A percentile compares a stretch with the other conserved stretches of the same genome.
Evolutionary conservation across 2,329 filamentous ascomycete genomes (phyloP).

Genomic region (Diaporthe sp.): DNA sequence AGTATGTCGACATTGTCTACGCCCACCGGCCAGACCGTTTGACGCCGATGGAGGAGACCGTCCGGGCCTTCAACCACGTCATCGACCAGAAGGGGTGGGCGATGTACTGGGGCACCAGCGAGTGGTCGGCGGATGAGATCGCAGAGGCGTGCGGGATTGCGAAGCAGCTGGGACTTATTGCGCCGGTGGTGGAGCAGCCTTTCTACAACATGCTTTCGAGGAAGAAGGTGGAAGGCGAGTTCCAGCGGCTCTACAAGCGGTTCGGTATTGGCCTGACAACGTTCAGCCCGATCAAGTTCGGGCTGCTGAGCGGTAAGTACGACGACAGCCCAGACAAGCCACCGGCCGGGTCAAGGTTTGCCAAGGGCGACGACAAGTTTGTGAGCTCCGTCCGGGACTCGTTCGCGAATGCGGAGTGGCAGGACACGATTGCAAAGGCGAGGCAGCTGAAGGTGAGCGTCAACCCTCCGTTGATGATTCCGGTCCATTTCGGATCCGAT

Average conservation of each 20-base stretch:
- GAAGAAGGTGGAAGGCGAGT: slow-evolving; percentile 75
- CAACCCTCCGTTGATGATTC: background rate
- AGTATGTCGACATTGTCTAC: slow-evolving; percentile 78
- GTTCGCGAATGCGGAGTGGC: slow-evolving; percentile 68
- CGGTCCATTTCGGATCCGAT: background rate
- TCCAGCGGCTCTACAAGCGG: slow-evolving; percentile 71
- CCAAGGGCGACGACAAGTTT: slow-evolving; percentile 70
- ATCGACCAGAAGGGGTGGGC: slow-evolving; percentile 76
- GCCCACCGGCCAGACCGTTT: slow-evolving; percentile 77
- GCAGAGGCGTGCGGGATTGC: slow-evolving; percentile 72
- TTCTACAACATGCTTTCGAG: slow-evolving; percentile 76
- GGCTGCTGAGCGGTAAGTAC: slow-evolving; percentile 74
- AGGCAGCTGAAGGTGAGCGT: slow-evolving; percentile 59
- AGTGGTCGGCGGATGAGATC: slow-evolving; percentile 80
- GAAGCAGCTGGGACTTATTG: slow-evolving; percentile 71
- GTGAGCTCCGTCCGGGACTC: slow-evolving; percentile 66
- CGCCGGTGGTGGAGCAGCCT: slow-evolving; percentile 76
- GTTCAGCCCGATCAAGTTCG: slow-evolving; percentile 69
- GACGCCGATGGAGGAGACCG: slow-evolving; percentile 79
- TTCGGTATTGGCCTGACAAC: slow-evolving; percentile 73
- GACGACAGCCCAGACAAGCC: slow-evolving; percentile 73
- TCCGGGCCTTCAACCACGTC: slow-evolving; percentile 79
- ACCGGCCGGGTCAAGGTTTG: slow-evolving; percentile 72
- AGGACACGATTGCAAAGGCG: slow-evolving; percentile 68
- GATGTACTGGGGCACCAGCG: slow-evolving; percentile 80